Evolutionary conservation across 2,329 filamentous ascomycete species (phyloP), one percentile per base, ranked within the genome.

Genomic region (Tolypocladium endophyticum): DNA sequence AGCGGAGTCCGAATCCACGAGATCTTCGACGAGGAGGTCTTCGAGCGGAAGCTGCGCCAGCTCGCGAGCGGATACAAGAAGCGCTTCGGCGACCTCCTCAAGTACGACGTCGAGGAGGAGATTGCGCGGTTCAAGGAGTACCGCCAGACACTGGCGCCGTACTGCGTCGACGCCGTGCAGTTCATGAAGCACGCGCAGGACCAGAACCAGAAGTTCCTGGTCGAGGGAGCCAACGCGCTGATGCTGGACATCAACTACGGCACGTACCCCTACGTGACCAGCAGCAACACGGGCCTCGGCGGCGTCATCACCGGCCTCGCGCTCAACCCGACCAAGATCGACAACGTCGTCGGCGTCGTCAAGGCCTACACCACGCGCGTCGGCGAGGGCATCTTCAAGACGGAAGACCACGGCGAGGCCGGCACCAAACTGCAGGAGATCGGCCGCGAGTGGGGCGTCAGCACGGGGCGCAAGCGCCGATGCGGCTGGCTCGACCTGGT

Each of bases 71-170:
- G 81, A 81, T 65, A 76, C 89, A 58, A 77, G 78, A 86, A 87
- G 75, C 78, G 87, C 57, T 91, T 85, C 66, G 87, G 88, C 9
- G 82, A 87, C 64, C 73, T 89, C 33, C 73, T 88, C 59, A 70
- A 84, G 64, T 83, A 84, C 70, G 85, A 91, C 62, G 79, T 87
- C 8, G 87, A 92, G 65, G 84, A 85, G 39, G 88, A 92, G 74
- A 81, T 92, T 63, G 71, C 70, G 23, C 76, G 77, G 47, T 89
- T 87, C 73, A 79, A 83, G 69, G 76, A 77, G 41, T 85, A 85
- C 70, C 79, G 84, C 35, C 72, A 75, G 61, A 79, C 78, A 67
- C 77, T 90, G 33, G 77, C 77, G 53, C 77, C 79, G 28, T 88
- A 83, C 64, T 81, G 86, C 61, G 78, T 90, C 61, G 88, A 92